A percentile compares a stretch with the other conserved stretches of the same genome.
Conservation (phyloP, 768 basidiomycete species). For the Boletus sp. region DNA sequence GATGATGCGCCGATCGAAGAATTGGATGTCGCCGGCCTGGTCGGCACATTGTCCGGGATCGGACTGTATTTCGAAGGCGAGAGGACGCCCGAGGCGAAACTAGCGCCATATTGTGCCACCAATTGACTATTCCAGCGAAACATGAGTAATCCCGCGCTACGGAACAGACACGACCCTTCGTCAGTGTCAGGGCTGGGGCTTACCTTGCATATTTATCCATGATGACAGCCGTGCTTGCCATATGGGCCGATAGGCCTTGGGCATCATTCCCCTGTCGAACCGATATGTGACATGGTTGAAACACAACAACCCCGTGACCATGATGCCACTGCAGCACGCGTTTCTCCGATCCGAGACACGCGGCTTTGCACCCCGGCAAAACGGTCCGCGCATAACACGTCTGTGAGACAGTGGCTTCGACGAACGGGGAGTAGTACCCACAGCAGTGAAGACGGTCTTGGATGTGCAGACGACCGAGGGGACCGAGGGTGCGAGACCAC, state of each 20-base stretch:
- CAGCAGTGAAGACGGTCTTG: slow-evolving; percentile 79
- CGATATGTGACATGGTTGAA: slow-evolving; percentile 85
- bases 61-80: slow-evolving; percentile 49
- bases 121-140: slow-evolving; percentile 49
- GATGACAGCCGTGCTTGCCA: slow-evolving; percentile 75
- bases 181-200: background rate
- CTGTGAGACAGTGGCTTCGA: slow-evolving; percentile 73
- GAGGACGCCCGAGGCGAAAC: slow-evolving; percentile 59
- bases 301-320: slow-evolving; percentile 64
- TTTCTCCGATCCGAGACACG: slow-evolving; percentile 58
- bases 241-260: slow-evolving; percentile 74
- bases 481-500: slow-evolving; percentile 65
- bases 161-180: slow-evolving; percentile 10
- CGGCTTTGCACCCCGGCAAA: slow-evolving; percentile 71
- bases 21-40: slow-evolving; percentile 28
- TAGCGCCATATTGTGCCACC: slow-evolving; percentile 68
- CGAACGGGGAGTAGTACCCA: slow-evolving; percentile 77
- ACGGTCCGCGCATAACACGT: slow-evolving; percentile 72
- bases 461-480: slow-evolving; percentile 59
- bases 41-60: slow-evolving; percentile 34
- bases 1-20: background rate
- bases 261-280: slow-evolving; percentile 88
- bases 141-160: background rate
- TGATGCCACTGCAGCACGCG: slow-evolving; percentile 50
- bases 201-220: slow-evolving; percentile 84